Evolutionary conservation across 2,329 filamentous ascomycete genomes (phyloP).

Genomic region (Talaromyces sp.): DNA sequence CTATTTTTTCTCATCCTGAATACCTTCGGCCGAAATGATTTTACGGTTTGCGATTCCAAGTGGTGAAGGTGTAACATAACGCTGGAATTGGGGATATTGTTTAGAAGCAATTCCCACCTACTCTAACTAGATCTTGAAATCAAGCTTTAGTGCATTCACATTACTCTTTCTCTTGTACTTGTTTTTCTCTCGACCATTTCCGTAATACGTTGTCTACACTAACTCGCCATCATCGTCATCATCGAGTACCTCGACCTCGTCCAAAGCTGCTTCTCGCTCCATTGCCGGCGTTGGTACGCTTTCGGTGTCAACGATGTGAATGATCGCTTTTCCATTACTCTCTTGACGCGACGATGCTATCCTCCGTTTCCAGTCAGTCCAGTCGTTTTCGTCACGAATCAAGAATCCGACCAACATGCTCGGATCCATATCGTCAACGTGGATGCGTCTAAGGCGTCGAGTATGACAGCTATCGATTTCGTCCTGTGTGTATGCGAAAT

Average conservation of each 20-base stretch:
- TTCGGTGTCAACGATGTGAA: constrained; percentile 75
- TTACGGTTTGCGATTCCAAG: constrained; percentile 43
- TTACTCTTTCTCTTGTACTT: neutral
- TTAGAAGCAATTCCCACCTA: constrained; percentile 28
- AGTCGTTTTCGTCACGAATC: constrained; percentile 77
- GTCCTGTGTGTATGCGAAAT: constrained; percentile 59
- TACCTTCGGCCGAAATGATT: constrained; percentile 33
- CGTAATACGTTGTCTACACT: neutral
- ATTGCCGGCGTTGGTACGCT: constrained; percentile 52
- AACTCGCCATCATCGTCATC: constrained; percentile 31
- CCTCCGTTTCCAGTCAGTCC: constrained; percentile 74
- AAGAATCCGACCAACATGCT: constrained; percentile 97
- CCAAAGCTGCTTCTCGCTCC: constrained; percentile 71
- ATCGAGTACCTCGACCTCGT: constrained; percentile 86
- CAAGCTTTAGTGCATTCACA: constrained; percentile 30
- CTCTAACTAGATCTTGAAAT: constrained; percentile 36
- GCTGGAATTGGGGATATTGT: constrained; percentile 34
- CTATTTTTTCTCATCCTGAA: constrained; percentile 14
- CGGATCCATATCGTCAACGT: constrained; percentile 91
- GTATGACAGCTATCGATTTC: constrained; percentile 86
- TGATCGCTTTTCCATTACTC: constrained; percentile 72
- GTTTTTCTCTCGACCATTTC: neutral
- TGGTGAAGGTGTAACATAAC: constrained; percentile 48
- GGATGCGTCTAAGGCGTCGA: constrained; percentile 73
- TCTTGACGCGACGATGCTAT: constrained; percentile 58